These are phyloP conservation scores for Gossypium davidsonii DNA, from an alignment of 441 rosid genomes.

Conservation along the genomic window DNA sequence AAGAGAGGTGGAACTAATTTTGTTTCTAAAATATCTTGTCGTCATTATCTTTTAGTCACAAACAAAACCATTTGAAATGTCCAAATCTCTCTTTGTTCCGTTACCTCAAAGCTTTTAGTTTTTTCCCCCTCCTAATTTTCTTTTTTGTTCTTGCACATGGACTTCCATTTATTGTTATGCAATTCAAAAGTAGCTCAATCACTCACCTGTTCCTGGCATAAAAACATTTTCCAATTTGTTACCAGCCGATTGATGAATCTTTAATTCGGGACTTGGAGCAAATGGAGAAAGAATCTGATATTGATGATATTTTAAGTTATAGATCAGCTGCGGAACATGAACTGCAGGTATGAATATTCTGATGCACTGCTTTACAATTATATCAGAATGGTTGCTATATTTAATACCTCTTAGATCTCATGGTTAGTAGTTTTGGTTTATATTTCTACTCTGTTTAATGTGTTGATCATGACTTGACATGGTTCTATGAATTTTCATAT, in stretches of 20 bases:
- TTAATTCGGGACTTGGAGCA: constrained; percentile 70
- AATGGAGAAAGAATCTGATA: constrained; percentile 84
- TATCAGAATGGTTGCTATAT: constrained; percentile 9
- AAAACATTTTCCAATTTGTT: constrained; percentile 5
- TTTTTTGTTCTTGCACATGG: neutral
- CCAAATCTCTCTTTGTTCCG: neutral
- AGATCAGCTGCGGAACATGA: constrained; percentile 83
- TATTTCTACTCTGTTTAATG: neutral
- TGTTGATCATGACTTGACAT: constrained; percentile 13
- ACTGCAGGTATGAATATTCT: constrained; percentile 60
- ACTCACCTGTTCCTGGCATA: constrained; percentile 3
- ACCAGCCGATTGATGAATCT: constrained; percentile 60
- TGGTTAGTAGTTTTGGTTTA: neutral
- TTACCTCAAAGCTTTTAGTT: neutral
- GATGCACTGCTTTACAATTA: constrained; percentile 11
- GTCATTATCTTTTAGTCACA: neutral
- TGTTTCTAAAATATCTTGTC: neutral
- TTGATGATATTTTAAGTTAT: constrained; percentile 77
- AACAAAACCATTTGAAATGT: neutral
- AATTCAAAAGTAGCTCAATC: constrained; percentile 5
- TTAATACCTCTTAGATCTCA: constrained; percentile 1
- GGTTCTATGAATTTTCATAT: neutral
- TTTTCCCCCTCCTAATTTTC: neutral
- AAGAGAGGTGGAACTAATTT: neutral
- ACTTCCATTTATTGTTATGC: neutral